phyloP scores from a whole-genome alignment of 768 basidiomycete species.

The Xerocomellus intermedius region DNA sequence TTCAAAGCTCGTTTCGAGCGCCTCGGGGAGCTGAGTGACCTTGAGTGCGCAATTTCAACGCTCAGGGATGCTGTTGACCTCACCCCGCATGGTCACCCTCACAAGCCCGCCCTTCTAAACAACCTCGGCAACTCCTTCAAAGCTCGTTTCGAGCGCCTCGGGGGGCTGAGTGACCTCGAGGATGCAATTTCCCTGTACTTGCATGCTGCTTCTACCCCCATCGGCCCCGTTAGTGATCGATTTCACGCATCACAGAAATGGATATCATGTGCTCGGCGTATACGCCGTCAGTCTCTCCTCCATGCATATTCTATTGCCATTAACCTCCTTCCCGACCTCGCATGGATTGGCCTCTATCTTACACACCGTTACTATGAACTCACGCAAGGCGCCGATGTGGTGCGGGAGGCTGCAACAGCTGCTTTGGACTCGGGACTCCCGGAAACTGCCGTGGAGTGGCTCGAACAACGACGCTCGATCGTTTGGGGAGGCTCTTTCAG shows the following conservation, averaged over 20 bases:
- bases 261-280: slow-evolving; percentile 1
- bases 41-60: neutral
- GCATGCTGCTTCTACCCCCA: neutral
- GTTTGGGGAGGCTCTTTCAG: slow-evolving; percentile 15
- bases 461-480: slow-evolving; percentile 17
- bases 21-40: neutral
- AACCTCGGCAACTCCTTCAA: neutral
- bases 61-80: neutral
- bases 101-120: neutral
- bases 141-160: neutral
- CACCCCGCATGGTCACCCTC: neutral
- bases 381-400: slow-evolving; percentile 8
- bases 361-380: slow-evolving; percentile 16
- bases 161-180: neutral
- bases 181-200: neutral
- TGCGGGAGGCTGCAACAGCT: slow-evolving; percentile 22
- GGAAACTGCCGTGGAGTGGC: slow-evolving; percentile 14
- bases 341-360: slow-evolving; percentile 17
- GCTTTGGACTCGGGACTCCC: slow-evolving; percentile 11
- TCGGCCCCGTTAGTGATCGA: neutral
- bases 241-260: slow-evolving; percentile 8
- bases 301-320: slow-evolving; percentile 18
- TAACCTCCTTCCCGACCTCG: slow-evolving; percentile 18
- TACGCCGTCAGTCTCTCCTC: slow-evolving; percentile 11
- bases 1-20: neutral